phyloP scores from a whole-genome alignment of 2,329 filamentous ascomycete genomes.

The Daldinia sp. region DNA sequence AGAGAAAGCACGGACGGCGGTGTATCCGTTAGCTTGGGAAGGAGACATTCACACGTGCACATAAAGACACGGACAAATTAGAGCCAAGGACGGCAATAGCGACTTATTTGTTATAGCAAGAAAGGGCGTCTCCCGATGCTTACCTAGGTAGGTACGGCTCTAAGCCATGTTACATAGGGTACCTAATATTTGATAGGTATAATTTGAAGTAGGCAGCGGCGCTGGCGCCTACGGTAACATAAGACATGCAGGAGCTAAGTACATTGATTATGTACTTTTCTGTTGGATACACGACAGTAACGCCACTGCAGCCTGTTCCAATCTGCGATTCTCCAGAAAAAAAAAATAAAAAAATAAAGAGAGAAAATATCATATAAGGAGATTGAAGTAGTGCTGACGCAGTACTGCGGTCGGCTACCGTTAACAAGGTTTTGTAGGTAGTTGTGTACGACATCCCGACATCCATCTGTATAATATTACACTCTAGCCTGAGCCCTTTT shows the following conservation, averaged over 20 bases:
- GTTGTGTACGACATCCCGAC: neutral
- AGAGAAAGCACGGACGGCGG: neutral
- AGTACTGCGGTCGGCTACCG: neutral
- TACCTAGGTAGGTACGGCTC: neutral
- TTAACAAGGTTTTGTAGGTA: slow-evolving; percentile 10
- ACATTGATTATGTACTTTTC: neutral
- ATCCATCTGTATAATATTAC: neutral
- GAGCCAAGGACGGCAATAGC: neutral
- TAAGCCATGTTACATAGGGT: neutral
- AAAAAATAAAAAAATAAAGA: neutral
- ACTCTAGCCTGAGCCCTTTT: no score
- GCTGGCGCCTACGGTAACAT: neutral
- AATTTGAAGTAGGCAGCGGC: neutral
- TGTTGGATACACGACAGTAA: slow-evolving; percentile 27
- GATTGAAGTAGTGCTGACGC: neutral
- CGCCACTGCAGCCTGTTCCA: slow-evolving; percentile 28
- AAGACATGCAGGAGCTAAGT: slow-evolving; percentile 2
- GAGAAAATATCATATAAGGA: neutral
- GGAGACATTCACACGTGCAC: slow-evolving; percentile 21
- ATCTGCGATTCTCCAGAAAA: neutral
- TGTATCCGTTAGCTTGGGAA: slow-evolving; percentile 13
- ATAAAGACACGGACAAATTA: neutral
- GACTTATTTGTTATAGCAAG: neutral
- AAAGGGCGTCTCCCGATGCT: slow-evolving; percentile 6
- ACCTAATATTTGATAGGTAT: neutral